These are phyloP conservation scores for Dendrocalamus latiflorus DNA, from an alignment of 202 grass and related monocot species.

Conservation along the genomic window DNA sequence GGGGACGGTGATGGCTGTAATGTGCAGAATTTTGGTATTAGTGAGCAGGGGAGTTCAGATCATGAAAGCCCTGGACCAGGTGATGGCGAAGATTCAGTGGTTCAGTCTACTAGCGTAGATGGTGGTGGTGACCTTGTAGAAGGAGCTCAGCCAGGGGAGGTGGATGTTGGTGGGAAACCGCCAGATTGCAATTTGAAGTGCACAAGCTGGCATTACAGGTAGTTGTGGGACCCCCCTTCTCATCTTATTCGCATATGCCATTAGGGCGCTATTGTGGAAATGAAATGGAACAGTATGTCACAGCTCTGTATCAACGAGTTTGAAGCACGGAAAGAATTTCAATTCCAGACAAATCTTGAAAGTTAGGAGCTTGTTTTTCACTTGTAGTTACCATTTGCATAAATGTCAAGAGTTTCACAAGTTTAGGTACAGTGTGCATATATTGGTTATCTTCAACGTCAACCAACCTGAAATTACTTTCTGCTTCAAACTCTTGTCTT, in stretches of 20 bases:
- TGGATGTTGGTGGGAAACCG: not conserved
- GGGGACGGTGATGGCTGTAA: not conserved
- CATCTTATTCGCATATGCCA: conserved; percentile 19
- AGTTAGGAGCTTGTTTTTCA: not conserved
- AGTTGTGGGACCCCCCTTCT: not conserved
- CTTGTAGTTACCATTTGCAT: not conserved
- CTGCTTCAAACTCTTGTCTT: not conserved
- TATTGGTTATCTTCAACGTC: not conserved
- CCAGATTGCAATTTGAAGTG: conserved; percentile 12
- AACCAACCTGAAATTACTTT: not conserved
- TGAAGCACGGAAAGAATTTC: too few relatives aligned
- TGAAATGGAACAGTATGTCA: not conserved
- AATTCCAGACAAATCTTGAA: not conserved
- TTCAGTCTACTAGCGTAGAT: too few relatives aligned
- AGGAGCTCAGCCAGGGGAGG: not conserved
- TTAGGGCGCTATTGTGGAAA: not conserved
- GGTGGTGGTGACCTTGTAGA: too few relatives aligned
- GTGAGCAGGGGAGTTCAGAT: too few relatives aligned
- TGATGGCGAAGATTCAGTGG: too few relatives aligned
- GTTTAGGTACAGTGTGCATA: too few relatives aligned
- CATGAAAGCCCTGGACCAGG: too few relatives aligned
- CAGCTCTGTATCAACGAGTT: too few relatives aligned
- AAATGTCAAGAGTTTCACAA: not conserved
- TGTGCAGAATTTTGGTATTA: not conserved
- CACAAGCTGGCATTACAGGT: conserved; percentile 48